Percentiles rank a stretch among this genome's conserved stretches.
Evolutionary conservation across 106 monocot species (phyloP).

Genomic region (Triglochin maritima): DNA sequence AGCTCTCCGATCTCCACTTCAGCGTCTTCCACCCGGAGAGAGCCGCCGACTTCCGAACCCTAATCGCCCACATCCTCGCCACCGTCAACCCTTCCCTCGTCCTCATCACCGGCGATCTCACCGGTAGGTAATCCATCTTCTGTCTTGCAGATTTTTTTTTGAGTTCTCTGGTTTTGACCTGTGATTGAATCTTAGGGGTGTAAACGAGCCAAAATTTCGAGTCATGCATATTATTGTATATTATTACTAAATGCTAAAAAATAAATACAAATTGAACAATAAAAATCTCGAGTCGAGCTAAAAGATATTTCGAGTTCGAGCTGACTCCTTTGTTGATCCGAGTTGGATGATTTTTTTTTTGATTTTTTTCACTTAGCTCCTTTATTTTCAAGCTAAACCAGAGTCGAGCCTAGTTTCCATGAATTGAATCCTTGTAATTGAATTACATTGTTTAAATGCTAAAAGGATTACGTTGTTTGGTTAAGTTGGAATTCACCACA

Average conservation of each 20-base stretch:
- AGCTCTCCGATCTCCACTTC: constrained; percentile 97
- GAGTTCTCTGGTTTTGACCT: neutral
- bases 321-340: too few species aligned
- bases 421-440: neutral
- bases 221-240: neutral
- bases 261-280: too few species aligned
- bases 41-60: constrained; percentile 57
- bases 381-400: too few species aligned
- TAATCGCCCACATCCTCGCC: constrained; percentile 64
- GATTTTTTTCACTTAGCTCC: neutral
- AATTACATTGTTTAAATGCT: too few species aligned
- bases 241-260: too few species aligned
- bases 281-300: neutral
- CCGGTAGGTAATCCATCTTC: constrained; percentile 31
- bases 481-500: too few species aligned
- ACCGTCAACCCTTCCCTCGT: constrained; percentile 86
- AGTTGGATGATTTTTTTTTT: neutral
- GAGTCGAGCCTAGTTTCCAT: neutral
- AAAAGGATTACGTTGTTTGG: too few species aligned
- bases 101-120: constrained; percentile 96
- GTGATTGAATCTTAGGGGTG: neutral
- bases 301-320: neutral
- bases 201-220: neutral
- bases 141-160: neutral
- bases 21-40: constrained; percentile 84